phyloP scores from a whole-genome alignment of 352 stramenopile species.

The Elongisporangium undulatum region DNA sequence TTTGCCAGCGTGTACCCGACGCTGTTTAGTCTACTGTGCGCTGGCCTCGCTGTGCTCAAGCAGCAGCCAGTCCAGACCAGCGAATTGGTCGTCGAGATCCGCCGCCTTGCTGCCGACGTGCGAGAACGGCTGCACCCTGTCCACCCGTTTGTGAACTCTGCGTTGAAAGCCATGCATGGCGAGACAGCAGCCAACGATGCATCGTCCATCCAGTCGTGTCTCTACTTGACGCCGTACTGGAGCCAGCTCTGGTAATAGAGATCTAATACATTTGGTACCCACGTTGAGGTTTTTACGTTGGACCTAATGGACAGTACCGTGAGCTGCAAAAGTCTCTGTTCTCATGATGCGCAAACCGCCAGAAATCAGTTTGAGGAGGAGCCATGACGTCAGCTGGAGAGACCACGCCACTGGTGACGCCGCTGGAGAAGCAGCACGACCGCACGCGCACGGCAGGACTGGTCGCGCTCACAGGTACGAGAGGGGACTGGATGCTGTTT shows the following conservation, averaged over 20 bases:
- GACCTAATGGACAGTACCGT: too few relatives aligned
- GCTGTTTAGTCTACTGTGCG: conserved; percentile 39
- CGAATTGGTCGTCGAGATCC: conserved; percentile 12
- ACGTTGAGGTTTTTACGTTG: too few relatives aligned
- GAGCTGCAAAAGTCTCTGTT: too few relatives aligned
- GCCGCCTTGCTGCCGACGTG: conserved; percentile 13
- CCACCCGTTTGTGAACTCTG: conserved; percentile 33
- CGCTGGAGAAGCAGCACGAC: too few relatives aligned
- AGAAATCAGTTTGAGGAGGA: too few relatives aligned
- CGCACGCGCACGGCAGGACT: too few relatives aligned
- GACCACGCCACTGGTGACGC: too few relatives aligned
- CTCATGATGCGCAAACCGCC: too few relatives aligned
- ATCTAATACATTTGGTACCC: too few relatives aligned
- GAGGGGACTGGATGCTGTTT: too few relatives aligned
- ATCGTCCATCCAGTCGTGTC: conserved; percentile 6
- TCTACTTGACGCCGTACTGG: conserved; percentile 52
- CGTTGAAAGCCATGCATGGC: conserved; percentile 13
- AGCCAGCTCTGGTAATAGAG: conserved; percentile 4
- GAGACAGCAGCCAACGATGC: not conserved
- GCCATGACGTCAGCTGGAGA: too few relatives aligned
- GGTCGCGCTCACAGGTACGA: too few relatives aligned
- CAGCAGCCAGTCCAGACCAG: not conserved
- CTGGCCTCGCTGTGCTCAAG: conserved; percentile 31
- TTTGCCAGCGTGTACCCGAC: conserved; percentile 58
- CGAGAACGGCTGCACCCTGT: conserved; percentile 17